A percentile compares a stretch with the other conserved stretches of the same genome.
Evolutionary conservation across 139 green algal species (phyloP).

Genomic region (Desmodesmus armatus): DNA sequence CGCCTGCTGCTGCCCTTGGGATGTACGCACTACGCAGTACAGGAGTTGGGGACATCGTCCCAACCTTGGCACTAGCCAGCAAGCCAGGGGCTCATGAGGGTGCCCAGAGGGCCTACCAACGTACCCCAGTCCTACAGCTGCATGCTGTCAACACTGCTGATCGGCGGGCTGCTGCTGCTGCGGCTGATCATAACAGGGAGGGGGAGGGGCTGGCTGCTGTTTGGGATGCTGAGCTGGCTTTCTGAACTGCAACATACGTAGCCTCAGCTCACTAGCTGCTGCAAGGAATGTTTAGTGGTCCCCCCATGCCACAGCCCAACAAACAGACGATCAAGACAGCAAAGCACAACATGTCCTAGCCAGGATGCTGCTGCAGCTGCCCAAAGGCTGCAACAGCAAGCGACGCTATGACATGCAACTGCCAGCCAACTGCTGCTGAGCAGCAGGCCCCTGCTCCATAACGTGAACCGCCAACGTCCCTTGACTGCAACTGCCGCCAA

Average conservation of each 20-base stretch:
- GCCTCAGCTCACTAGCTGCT: not conserved
- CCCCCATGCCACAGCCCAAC: not conserved
- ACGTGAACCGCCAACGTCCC: too few species aligned
- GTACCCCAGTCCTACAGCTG: not conserved
- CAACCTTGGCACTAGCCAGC: too few species aligned
- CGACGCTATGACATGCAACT: not conserved
- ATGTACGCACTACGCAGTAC: too few species aligned
- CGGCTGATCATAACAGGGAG: not conserved
- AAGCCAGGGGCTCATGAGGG: too few species aligned
- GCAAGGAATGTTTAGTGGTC: not conserved
- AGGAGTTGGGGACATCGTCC: too few species aligned
- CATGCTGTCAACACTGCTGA: not conserved
- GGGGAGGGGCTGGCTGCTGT: not conserved
- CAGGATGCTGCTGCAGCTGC: not conserved
- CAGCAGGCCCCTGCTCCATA: too few species aligned
- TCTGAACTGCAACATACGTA: not conserved
- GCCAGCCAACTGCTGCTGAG: not conserved
- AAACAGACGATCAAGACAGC: not conserved
- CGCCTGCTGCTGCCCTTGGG: not conserved
- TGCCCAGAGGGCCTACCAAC: too few species aligned
- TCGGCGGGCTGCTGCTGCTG: too few species aligned
- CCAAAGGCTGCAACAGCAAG: not conserved
- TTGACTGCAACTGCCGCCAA: too few species aligned
- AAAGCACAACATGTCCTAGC: not conserved
- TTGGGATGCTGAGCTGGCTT: not conserved